These are phyloP conservation scores for Suillus placidus DNA, from an alignment of 768 basidiomycete species.

Conservation along the genomic window DNA sequence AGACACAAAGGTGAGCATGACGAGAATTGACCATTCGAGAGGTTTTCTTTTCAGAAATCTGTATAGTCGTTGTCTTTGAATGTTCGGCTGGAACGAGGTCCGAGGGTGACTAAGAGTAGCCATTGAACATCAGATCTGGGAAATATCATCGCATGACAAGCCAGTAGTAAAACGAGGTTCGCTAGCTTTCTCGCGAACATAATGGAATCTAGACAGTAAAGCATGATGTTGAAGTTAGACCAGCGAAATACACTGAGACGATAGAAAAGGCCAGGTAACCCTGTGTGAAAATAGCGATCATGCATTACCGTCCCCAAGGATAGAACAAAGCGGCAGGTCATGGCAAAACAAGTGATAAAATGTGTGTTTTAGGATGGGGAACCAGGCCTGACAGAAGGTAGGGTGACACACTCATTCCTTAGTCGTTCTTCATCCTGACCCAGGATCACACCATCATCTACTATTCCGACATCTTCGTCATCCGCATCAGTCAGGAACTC, in stretches of 20 bases:
- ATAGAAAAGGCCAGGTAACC: not conserved
- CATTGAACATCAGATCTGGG: not conserved
- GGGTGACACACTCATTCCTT: not conserved
- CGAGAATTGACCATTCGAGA: not conserved
- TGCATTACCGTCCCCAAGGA: not conserved
- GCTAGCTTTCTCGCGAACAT: not conserved
- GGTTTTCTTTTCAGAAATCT: not conserved
- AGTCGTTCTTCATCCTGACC: constrained; percentile 18
- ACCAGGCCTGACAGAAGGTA: constrained; percentile 5
- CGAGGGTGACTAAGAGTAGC: not conserved
- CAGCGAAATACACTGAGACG: not conserved
- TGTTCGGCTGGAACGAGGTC: not conserved
- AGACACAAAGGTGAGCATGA: not conserved
- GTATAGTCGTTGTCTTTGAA: not conserved
- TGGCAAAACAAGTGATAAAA: not conserved
- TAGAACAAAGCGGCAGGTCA: not conserved
- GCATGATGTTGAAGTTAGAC: not conserved
- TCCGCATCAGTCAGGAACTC: constrained; percentile 65
- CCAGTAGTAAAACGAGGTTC: not conserved
- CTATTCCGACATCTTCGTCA: constrained; percentile 50
- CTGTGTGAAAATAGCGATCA: constrained; percentile 3
- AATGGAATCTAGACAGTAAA: not conserved
- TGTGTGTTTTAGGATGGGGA: not conserved
- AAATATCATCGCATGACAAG: not conserved
- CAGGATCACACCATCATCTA: constrained; percentile 30